Evolutionary conservation across 345 rosid species (phyloP).

Genomic region (Brassica napus): Da-Ae NC_063452.1:9454501-9455000

Average conservation of each 20-base stretch:
- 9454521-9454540: too few species aligned
- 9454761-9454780: constrained; percentile 31
- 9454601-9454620: too few species aligned
- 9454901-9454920: constrained; percentile 26
- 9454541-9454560: too few species aligned
- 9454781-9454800: constrained; percentile 42
- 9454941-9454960: constrained; percentile 8
- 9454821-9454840: constrained; percentile 46
- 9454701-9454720: not conserved
- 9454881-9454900: constrained; percentile 33
- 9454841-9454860: constrained; percentile 40
- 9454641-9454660: not conserved
- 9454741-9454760: not conserved
- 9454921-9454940: constrained; percentile 14
- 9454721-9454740: constrained; percentile 3
- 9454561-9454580: too few species aligned
- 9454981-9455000: constrained; percentile 29
- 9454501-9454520: too few species aligned
- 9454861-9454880: constrained; percentile 45
- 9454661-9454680: not conserved
- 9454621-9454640: not conserved
- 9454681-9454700: not conserved
- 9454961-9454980: constrained; percentile 18
- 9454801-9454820: constrained; percentile 47
- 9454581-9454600: too few species aligned